Base-by-base conservation (phyloP, 2,329 filamentous ascomycete genomes). In the Diaporthe sp. region DNA sequence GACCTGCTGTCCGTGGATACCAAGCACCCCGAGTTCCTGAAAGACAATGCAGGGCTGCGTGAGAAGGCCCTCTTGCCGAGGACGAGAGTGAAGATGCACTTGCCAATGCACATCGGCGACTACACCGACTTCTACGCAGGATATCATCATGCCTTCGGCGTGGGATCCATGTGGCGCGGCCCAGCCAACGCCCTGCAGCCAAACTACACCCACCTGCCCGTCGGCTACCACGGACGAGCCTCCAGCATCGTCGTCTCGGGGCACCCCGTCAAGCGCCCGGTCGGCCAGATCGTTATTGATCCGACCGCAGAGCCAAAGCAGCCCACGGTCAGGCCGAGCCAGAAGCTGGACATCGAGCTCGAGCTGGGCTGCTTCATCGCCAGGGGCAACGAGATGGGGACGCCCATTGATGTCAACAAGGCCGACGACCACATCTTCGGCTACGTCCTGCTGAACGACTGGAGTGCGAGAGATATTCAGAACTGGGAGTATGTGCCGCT, bases 81-180 rank as follows among this genome's bases (percentile, higher is more conserved):
- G 65, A 85, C 87, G 6, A 85, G 91, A 28, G 90, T 92, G 67
- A 89, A 87, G 77, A 92, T 89, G 81, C 93, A 96, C 80, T 81
- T 96, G 10, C 94, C 94, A 2, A 92, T 97, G 90, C 87, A 88
- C 73, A 95, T 96, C 79, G 93, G 94, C 37, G 94, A 96, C 82
- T 97, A 96, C 82, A 95, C 94, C 1, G 94, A 97, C 83, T 97
- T 97, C 86, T 97, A 95, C 81, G 94, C 93, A 13, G 94, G 94
- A 19, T 86, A 93, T 78, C 93, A 96, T 81, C 94, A 97, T 84
- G 94, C 94, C 25, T 93, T 91, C 84, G 78, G 80, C 75, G 89
- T 93, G 22, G 94, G 94, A 5, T 87, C 89, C 15, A 88, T 96
- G 77, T 95, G 96, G 84, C 90, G 94, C 58, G 94, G 93, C 0